Percentiles rank a stretch among this genome's conserved stretches.
phyloP scores from a whole-genome alignment of 73 alveolate genomes.

The Durusdinium trenchii region DNA sequence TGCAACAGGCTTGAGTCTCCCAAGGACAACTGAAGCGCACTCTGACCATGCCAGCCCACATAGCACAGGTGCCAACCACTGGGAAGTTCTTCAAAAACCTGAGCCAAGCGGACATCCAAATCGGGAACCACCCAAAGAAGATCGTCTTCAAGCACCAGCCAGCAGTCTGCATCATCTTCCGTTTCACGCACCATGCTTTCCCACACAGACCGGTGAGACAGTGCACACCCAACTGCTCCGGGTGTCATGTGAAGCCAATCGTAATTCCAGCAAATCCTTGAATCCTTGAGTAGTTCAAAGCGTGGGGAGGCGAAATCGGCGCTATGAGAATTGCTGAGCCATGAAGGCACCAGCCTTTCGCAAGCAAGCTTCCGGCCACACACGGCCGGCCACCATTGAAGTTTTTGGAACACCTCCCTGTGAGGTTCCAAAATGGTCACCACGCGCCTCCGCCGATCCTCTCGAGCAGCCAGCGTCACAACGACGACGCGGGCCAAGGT shows the following conservation, averaged over 20 bases:
- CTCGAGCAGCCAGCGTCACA: too few species aligned
- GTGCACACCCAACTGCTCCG: slow-evolving; percentile 42
- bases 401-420: not conserved
- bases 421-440: not conserved
- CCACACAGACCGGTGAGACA: slow-evolving; percentile 24
- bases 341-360: not conserved
- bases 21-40: not conserved
- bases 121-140: slow-evolving; percentile 22
- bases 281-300: not conserved
- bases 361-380: not conserved
- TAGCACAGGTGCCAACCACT: slow-evolving; percentile 30
- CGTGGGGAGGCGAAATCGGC: not conserved
- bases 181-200: not conserved
- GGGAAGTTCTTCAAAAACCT: not conserved
- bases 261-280: slow-evolving; percentile 39
- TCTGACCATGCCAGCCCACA: slow-evolving; percentile 49
- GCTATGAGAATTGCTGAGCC: slow-evolving; percentile 34
- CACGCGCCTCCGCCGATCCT: not conserved
- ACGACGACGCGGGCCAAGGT: too few species aligned
- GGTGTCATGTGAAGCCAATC: slow-evolving; percentile 70
- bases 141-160: slow-evolving; percentile 48
- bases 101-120: not conserved
- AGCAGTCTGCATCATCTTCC: not conserved
- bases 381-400: slow-evolving; percentile 25
- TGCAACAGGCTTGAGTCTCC: not conserved